These are phyloP conservation scores for Cercospora sp. DNA, from an alignment of 2,329 filamentous ascomycete genomes.

Conservation along the genomic window DNA sequence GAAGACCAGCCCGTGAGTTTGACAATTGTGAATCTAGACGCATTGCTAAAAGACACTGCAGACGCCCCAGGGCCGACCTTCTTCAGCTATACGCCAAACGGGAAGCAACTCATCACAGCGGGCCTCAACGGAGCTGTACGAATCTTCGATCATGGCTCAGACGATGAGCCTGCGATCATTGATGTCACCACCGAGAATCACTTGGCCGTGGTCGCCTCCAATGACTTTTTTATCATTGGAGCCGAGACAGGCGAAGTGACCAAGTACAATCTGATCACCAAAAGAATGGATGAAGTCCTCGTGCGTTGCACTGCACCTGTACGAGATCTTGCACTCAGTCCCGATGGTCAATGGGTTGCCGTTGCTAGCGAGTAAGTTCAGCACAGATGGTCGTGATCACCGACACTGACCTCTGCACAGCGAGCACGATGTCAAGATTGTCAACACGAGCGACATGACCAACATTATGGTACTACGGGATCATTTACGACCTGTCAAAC, in stretches of 20 bases:
- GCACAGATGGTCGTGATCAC: not conserved
- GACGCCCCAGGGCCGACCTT: constrained; percentile 85
- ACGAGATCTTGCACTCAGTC: constrained; percentile 79
- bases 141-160: constrained; percentile 85
- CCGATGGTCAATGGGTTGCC: constrained; percentile 82
- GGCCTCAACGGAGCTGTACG: constrained; percentile 93
- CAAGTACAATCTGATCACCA: constrained; percentile 77
- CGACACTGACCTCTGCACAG: constrained; percentile 41
- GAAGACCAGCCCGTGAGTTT: constrained; percentile 59
- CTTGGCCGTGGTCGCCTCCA: constrained; percentile 70
- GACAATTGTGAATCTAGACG: not conserved
- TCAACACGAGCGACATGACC: constrained; percentile 76
- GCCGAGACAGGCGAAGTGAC: constrained; percentile 96
- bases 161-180: constrained; percentile 88
- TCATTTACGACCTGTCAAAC: constrained; percentile 78
- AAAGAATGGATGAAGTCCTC: constrained; percentile 76
- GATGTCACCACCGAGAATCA: constrained; percentile 90
- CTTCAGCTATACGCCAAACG: constrained; percentile 86
- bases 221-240: constrained; percentile 83
- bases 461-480: constrained; percentile 77
- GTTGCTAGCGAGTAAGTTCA: constrained; percentile 83
- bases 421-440: constrained; percentile 86
- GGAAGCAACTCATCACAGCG: constrained; percentile 81
- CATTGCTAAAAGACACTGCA: constrained; percentile 34
- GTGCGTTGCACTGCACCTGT: constrained; percentile 82